Evolutionary conservation across 352 stramenopile genomes (phyloP).

Genomic region (Phytophthora boehmeriae): DNA sequence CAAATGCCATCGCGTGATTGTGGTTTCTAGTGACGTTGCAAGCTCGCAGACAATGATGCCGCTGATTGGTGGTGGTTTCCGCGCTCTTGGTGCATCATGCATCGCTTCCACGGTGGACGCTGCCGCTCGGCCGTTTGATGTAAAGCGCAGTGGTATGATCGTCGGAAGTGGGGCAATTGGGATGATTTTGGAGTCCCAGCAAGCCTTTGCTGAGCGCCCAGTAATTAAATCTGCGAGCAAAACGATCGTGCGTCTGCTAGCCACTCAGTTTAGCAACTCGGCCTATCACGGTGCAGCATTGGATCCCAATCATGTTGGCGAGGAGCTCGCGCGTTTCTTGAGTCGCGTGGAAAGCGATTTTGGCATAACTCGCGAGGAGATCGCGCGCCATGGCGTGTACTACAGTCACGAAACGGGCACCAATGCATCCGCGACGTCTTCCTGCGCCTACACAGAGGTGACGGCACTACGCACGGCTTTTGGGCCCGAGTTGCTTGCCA

Average conservation of each 20-base stretch:
- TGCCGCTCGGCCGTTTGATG: constrained; percentile 93
- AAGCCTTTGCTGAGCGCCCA: constrained; percentile 32
- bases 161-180: constrained; percentile 91
- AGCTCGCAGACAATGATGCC: constrained; percentile 91
- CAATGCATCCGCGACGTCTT: constrained; percentile 91
- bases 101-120: constrained; percentile 76
- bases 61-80: constrained; percentile 95
- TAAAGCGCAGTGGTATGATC: constrained; percentile 93
- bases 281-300: constrained; percentile 96
- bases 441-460: constrained; percentile 95
- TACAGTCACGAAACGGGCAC: constrained; percentile 98
- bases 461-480: constrained; percentile 66
- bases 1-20: constrained; percentile 93
- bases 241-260: constrained; percentile 80
- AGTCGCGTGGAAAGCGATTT: constrained; percentile 88
- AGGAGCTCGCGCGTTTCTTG: constrained; percentile 93
- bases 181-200: constrained; percentile 73
- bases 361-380: constrained; percentile 90
- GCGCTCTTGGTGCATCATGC: constrained; percentile 92
- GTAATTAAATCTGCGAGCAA: neutral
- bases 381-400: constrained; percentile 94
- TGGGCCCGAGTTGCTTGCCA: constrained; percentile 68
- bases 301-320: constrained; percentile 93
- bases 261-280: constrained; percentile 96
- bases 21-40: constrained; percentile 94